A percentile compares a stretch with the other conserved stretches of the same genome.
phyloP scores from a whole-genome alignment of 2,329 filamentous ascomycete species.

The Alternaria infectoria region DNA sequence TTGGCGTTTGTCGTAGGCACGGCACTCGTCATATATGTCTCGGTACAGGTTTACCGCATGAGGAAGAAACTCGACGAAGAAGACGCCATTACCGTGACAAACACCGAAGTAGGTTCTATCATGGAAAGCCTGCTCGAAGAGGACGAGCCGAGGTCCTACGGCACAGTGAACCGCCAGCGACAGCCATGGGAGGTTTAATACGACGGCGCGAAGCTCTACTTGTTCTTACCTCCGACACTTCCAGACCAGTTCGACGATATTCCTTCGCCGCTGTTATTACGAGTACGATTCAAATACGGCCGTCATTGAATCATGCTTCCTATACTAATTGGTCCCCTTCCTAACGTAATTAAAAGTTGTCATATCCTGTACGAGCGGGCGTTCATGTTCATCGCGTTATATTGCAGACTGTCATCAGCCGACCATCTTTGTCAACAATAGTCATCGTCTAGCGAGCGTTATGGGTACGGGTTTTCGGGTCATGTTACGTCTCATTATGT shows the following conservation, averaged over 20 bases:
- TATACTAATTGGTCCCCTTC: not conserved
- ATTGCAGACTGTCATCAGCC: not conserved
- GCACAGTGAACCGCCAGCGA: slow-evolving; percentile 25
- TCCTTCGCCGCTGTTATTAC: not conserved
- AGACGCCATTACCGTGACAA: slow-evolving; percentile 65
- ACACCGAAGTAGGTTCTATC: slow-evolving; percentile 72
- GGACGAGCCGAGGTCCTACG: slow-evolving; percentile 39
- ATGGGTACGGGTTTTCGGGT: not conserved
- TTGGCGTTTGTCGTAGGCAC: slow-evolving; percentile 68
- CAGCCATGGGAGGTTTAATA: slow-evolving; percentile 21
- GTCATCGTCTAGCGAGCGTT: slow-evolving; percentile 5
- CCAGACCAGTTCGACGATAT: not conserved
- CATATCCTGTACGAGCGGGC: not conserved
- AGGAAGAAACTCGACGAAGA: slow-evolving; percentile 42
- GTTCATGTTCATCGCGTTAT: not conserved
- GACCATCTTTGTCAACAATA: not conserved
- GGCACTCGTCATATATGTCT: slow-evolving; percentile 60
- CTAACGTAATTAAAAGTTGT: not conserved
- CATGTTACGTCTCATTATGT: not conserved
- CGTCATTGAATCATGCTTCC: not conserved
- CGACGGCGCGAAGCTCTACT: too few species aligned
- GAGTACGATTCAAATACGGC: not conserved
- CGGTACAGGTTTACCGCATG: slow-evolving; percentile 39
- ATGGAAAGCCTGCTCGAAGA: slow-evolving; percentile 47
- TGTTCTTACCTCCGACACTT: not conserved